Base-by-base conservation (phyloP, 768 basidiomycete genomes). In the Tephrocybe sp. region DNA sequence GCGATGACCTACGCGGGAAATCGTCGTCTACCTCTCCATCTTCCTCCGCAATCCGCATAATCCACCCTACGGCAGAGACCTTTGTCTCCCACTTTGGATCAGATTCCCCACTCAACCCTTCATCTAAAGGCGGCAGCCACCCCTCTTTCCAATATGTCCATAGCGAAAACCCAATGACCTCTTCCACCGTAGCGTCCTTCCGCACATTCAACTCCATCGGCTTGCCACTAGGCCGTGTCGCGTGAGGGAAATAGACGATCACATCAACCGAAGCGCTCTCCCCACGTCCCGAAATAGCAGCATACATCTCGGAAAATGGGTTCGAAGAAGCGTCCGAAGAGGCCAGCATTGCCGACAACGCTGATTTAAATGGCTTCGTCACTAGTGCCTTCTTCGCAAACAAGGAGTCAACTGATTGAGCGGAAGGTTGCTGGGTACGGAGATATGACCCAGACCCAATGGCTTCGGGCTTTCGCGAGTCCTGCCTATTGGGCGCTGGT, bases 1-100 rank as follows among this genome's bases (percentile, higher is more conserved):
- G 24, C 33, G n/a, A 24, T 37, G 58, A 45, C 54, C 7, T 43
- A 95, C 94, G 89, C 19, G 95, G 97, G 62, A 94, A 98, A 70
- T 99, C 97, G 64, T 97, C 97, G 63, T 99, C 97, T 1, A 98
- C 92, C 65, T 97, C 95, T 13, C 97, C 97, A 64, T 98, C 94
- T 38, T 94, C 91, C 60, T 99, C 97, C 1, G 93, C 90, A 47
- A 98, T 93, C 50, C 92, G 74, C 69, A 99, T 65, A 31, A 91
- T 85, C 95, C 97, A 99, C 1, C 91, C 93, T 3, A 89, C 74
- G 0, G 91, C 88, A 38, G 83, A 86, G 41, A 91, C 70, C 55
- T 69, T 74, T 1, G 74, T 74, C 15, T 72, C 70, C 67, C 79
- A 73, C 58, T 77, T 82, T 27, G 79, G 76, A 54, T 90, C 86